phyloP scores from a whole-genome alignment of 805 yeast species.

The Lipomyces yamadae region DNA sequence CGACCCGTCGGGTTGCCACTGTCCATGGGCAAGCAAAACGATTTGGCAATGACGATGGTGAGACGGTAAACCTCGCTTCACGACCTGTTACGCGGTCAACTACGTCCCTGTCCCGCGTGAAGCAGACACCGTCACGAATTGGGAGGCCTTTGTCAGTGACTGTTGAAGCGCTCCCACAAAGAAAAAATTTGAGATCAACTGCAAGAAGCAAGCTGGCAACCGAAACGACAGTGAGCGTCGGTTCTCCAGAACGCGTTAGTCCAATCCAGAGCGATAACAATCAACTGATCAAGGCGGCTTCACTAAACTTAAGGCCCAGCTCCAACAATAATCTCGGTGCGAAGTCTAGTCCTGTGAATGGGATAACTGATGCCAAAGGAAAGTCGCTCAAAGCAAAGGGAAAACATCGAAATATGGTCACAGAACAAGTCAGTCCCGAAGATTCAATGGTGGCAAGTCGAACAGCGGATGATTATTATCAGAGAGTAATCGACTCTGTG shows the following conservation, averaged over 20 bases:
- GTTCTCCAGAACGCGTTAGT: not conserved
- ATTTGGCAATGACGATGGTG: not conserved
- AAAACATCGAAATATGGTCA: not conserved
- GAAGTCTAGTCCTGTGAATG: not conserved
- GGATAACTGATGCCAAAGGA: not conserved
- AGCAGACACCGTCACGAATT: slow-evolving; percentile 2
- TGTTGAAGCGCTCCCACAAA: not conserved
- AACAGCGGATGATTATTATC: not conserved
- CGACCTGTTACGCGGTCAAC: not conserved
- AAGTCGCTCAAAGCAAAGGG: not conserved
- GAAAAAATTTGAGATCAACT: not conserved
- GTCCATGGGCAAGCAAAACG: not conserved
- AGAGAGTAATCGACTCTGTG: slow-evolving; percentile 8
- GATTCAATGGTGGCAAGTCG: not conserved
- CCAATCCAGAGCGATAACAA: not conserved
- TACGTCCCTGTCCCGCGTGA: not conserved
- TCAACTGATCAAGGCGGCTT: not conserved
- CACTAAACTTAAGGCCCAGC: not conserved
- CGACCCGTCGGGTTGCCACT: not conserved
- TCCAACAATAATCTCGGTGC: not conserved
- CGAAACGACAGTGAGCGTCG: not conserved
- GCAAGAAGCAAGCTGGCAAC: not conserved
- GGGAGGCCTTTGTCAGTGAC: not conserved
- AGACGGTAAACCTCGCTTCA: not conserved
- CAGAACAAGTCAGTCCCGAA: not conserved